phyloP scores from a whole-genome alignment of 108 stramenopile genomes.

The Pseudonitzschia pungens region DNA sequence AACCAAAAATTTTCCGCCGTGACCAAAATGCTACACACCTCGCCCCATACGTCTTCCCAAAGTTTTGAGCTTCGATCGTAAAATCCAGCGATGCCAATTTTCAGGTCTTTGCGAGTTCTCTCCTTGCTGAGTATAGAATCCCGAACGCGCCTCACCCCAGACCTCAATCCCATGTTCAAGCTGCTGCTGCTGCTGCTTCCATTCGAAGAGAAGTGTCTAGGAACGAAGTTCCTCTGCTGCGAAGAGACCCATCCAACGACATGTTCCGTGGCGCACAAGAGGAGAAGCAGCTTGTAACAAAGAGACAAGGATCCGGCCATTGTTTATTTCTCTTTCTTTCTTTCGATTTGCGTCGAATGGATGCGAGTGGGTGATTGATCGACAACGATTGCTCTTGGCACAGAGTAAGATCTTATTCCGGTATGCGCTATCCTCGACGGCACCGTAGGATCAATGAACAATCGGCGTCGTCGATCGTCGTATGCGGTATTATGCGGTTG shows the following conservation, averaged over 20 bases:
- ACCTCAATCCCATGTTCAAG: slow-evolving; percentile 16
- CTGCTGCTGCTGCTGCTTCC: slow-evolving; percentile 6
- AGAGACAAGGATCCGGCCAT: neutral
- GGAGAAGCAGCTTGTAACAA: neutral
- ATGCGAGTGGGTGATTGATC: neutral
- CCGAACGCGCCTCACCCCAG: slow-evolving; percentile 38
- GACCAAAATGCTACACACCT: too few species aligned
- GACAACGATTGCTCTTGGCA: too few species aligned
- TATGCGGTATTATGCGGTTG: neutral
- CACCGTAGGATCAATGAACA: too few species aligned
- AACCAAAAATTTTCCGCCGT: too few species aligned
- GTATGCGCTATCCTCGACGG: too few species aligned
- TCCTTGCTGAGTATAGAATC: slow-evolving; percentile 69
- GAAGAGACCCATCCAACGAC: slow-evolving; percentile 8
- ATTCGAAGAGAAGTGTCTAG: neutral
- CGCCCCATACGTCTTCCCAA: slow-evolving; percentile 96
- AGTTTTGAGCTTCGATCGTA: slow-evolving; percentile 90
- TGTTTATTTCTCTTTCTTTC: neutral
- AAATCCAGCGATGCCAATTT: slow-evolving; percentile 93
- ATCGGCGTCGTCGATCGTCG: too few species aligned
- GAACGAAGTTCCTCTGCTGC: neutral
- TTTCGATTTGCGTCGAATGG: neutral
- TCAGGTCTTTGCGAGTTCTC: slow-evolving; percentile 82
- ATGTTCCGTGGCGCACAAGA: neutral
- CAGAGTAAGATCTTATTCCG: too few species aligned